phyloP scores from a whole-genome alignment of 192 early-diverging fungal genomes.

The Gaertneriomyces semiglobifer region DNA sequence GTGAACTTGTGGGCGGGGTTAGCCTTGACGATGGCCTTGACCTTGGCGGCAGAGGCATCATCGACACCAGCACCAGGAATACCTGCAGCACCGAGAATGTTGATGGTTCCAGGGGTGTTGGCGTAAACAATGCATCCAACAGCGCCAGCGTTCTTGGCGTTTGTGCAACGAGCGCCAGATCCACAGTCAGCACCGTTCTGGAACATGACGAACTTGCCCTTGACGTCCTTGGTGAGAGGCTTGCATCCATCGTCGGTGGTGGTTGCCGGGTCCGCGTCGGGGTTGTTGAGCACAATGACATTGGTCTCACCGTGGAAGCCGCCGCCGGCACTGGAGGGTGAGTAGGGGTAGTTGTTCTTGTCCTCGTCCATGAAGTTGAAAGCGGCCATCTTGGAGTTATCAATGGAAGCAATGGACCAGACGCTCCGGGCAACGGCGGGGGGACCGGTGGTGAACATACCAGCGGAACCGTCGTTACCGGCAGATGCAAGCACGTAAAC shows the following conservation, averaged over 20 bases:
- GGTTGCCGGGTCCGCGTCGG: constrained; percentile 11
- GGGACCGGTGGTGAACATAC: constrained; percentile 47
- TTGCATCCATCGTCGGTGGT: constrained; percentile 23
- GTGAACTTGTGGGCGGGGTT: constrained; percentile 33
- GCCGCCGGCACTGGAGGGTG: constrained; percentile 9
- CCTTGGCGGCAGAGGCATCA: constrained; percentile 6
- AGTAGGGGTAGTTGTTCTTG: constrained; percentile 4
- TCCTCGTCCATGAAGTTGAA: constrained; percentile 2
- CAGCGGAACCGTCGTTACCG: constrained; percentile 73
- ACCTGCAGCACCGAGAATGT: constrained; percentile 17
- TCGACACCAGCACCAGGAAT: constrained; percentile 23
- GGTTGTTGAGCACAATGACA: constrained; percentile 12
- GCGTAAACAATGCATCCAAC: constrained; percentile 37
- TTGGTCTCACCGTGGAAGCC: background rate
- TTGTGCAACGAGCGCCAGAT: constrained; percentile 23
- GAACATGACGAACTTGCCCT: constrained; percentile 37
- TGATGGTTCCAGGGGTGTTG: constrained; percentile 8
- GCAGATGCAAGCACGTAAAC: constrained; percentile 53
- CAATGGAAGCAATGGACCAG: constrained; percentile 22
- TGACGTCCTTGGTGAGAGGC: constrained; percentile 11
- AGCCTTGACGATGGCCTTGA: constrained; percentile 30
- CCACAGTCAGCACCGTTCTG: constrained; percentile 21
- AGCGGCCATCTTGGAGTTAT: constrained; percentile 11
- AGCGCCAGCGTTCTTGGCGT: constrained; percentile 26
- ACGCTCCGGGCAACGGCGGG: constrained; percentile 30